These are phyloP conservation scores for Chlorencoelia australis DNA, from an alignment of 2,329 filamentous ascomycete genomes.

Conservation along the genomic window DNA sequence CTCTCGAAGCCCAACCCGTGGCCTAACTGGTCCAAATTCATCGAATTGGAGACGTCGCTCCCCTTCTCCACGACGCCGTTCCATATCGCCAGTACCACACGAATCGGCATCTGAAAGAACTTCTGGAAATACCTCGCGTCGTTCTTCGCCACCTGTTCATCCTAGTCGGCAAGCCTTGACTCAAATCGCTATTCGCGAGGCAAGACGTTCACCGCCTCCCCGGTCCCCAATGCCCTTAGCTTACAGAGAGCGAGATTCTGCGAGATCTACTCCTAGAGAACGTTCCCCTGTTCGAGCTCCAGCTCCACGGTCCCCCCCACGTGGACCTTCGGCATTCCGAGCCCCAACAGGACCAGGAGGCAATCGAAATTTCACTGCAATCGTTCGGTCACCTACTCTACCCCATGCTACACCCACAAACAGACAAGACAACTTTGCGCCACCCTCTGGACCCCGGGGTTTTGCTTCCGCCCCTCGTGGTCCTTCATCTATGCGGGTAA, in stretches of 20 bases:
- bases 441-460: constrained; percentile 28
- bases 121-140: constrained; percentile 48
- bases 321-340: constrained; percentile 25
- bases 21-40: constrained; percentile 31
- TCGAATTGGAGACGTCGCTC: constrained; percentile 43
- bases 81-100: constrained; percentile 40
- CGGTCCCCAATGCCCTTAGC: constrained; percentile 19
- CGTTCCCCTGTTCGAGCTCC: constrained; percentile 21
- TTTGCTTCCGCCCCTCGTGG: constrained; percentile 22
- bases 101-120: constrained; percentile 40
- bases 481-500: constrained; percentile 19
- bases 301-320: constrained; percentile 24
- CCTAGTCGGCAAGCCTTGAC: constrained; percentile 39
- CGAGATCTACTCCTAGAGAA: constrained; percentile 23
- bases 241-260: constrained; percentile 22
- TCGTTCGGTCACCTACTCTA: constrained; percentile 10
- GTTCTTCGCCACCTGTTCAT: constrained; percentile 50
- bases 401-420: constrained; percentile 14
- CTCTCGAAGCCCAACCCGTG: constrained; percentile 43
- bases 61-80: constrained; percentile 40
- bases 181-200: constrained; percentile 26
- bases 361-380: constrained; percentile 22
- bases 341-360: constrained; percentile 26
- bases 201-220: constrained; percentile 21
- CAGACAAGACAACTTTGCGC: constrained; percentile 15